These are phyloP conservation scores for Paramyrothecium roridum DNA, from an alignment of 2,329 filamentous ascomycete species.

Conservation along the genomic window DNA sequence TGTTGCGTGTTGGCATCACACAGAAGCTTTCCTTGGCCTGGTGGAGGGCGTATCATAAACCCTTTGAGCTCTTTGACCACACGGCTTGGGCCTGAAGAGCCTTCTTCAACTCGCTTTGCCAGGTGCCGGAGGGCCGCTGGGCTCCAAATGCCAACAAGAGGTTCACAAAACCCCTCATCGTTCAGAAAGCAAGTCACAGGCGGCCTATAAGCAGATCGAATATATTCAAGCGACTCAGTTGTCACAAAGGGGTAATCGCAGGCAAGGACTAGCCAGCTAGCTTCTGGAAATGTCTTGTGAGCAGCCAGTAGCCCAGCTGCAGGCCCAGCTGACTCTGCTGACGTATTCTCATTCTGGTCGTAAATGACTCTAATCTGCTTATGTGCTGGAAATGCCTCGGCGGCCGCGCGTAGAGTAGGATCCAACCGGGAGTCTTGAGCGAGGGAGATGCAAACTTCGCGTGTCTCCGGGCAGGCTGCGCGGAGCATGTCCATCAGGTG, in stretches of 20 bases:
- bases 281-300: neutral
- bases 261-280: constrained; percentile 1
- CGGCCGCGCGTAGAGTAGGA: neutral
- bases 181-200: neutral
- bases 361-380: neutral
- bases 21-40: neutral
- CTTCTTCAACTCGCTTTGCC: neutral
- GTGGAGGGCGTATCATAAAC: neutral
- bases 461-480: neutral
- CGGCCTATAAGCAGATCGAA: neutral
- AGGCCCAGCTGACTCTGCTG: neutral
- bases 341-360: neutral
- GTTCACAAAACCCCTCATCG: neutral
- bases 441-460: neutral
- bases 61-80: neutral
- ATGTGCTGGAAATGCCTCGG: neutral
- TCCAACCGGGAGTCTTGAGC: neutral
- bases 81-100: neutral
- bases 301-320: neutral
- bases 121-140: neutral
- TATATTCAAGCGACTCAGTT: neutral
- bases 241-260: constrained; percentile 1
- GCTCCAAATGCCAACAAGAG: constrained; percentile 1
- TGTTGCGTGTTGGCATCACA: neutral
- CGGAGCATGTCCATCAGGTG: neutral